Conservation (phyloP, 306 rosid genomes). For the Heteromeles arbutifolia region DNA sequence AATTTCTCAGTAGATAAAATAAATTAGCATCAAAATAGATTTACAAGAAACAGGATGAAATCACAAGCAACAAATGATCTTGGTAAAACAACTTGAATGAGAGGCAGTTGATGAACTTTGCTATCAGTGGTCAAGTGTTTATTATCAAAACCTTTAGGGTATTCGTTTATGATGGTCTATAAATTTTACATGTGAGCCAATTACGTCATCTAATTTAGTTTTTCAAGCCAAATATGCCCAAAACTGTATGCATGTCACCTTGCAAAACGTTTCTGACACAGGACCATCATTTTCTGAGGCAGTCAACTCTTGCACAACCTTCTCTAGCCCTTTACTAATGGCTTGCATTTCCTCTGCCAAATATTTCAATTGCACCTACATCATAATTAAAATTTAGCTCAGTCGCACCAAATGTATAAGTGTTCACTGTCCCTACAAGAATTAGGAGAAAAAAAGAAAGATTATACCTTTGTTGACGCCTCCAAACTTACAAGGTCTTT, state of each 20-base stretch:
- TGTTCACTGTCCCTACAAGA: neutral
- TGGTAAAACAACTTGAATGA: neutral
- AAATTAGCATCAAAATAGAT: neutral
- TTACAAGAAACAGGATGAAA: neutral
- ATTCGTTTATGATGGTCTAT: neutral
- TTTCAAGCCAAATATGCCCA: neutral
- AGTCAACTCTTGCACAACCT: constrained; percentile 84
- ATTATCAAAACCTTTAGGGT: neutral
- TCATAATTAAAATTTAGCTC: constrained; percentile 18
- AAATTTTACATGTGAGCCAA: neutral
- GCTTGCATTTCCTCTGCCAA: constrained; percentile 99
- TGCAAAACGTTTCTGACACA: constrained; percentile 70
- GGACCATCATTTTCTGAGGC: constrained; percentile 83
- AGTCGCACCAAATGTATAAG: constrained; percentile 8
- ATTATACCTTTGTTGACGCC: constrained; percentile 69
- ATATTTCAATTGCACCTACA: constrained; percentile 87
- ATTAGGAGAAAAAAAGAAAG: neutral
- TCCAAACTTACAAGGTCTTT: constrained; percentile 72
- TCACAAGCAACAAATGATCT: neutral
- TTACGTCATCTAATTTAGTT: neutral
- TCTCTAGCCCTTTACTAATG: constrained; percentile 86
- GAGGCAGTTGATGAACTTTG: neutral
- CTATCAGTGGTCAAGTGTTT: neutral
- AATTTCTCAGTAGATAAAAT: constrained; percentile 7
- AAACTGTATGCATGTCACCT: constrained; percentile 33